phyloP scores from a whole-genome alignment of 225 moss, liverwort and hornwort genomes.

The Sphagnum tenellum region DNA sequence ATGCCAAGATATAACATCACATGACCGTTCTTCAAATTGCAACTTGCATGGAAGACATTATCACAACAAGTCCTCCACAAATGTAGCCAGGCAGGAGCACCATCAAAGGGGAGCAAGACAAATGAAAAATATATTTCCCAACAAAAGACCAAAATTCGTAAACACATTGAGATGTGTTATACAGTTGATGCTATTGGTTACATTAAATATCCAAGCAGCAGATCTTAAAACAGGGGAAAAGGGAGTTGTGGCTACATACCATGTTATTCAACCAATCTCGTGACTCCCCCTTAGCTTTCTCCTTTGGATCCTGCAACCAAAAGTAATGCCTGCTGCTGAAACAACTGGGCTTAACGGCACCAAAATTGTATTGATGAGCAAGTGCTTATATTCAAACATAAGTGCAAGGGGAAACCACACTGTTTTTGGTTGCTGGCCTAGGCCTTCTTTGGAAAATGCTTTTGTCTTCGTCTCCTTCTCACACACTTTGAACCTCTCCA shows the following conservation, averaged over 20 bases:
- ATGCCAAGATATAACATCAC: no score
- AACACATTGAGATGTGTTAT: no score
- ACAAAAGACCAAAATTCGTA: no score
- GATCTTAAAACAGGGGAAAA: no score
- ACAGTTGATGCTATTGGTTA: no score
- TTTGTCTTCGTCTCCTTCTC: conserved; percentile 99
- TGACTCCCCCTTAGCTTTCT: conserved; percentile 98
- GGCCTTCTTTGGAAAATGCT: conserved; percentile 94
- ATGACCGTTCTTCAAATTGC: no score
- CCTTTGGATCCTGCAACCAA: conserved; percentile 73
- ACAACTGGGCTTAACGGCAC: conserved; percentile 2
- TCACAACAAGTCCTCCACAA: no score
- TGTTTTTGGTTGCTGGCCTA: conserved; percentile 98
- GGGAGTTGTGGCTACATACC: conserved; percentile 23
- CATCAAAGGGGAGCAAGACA: no score
- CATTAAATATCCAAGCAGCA: no score
- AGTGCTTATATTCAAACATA: background rate
- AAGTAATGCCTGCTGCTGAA: background rate
- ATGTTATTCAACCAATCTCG: conserved; percentile 96
- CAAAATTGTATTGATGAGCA: background rate
- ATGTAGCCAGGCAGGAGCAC: no score
- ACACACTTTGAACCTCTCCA: conserved; percentile 99
- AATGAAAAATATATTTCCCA: no score
- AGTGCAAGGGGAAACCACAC: conserved; percentile 34
- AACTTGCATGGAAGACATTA: no score